Evolutionary conservation across 768 basidiomycete genomes (phyloP).

Genomic region (Trametes maxima): DNA sequence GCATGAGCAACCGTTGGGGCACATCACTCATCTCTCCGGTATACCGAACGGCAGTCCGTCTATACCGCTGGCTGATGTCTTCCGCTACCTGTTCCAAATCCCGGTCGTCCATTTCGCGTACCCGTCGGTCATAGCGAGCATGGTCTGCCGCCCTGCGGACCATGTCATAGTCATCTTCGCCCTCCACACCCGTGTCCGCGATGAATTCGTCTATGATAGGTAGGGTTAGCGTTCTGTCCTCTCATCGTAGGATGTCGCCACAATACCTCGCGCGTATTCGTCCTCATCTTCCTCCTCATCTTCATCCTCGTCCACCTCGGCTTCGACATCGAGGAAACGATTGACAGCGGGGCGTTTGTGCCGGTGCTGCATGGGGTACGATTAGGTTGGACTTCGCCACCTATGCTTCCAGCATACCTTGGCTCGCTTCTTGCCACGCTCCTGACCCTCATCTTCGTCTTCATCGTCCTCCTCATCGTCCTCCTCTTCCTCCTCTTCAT

Average conservation of each 20-base stretch:
- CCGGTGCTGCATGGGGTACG: constrained; percentile 42
- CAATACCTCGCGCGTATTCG: constrained; percentile 56
- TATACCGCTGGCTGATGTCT: constrained; percentile 78
- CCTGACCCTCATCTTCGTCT: constrained; percentile 50
- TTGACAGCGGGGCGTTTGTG: constrained; percentile 67
- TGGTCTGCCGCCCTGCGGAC: constrained; percentile 58
- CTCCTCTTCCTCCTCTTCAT: constrained; percentile 55
- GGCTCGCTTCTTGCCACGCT: constrained; percentile 56
- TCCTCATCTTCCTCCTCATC: constrained; percentile 92
- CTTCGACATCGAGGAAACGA: constrained; percentile 94
- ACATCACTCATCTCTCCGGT: constrained; percentile 92
- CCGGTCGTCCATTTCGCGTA: constrained; percentile 72
- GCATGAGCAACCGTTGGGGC: constrained; percentile 93
- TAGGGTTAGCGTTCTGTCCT: not conserved
- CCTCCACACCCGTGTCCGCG: constrained; percentile 59
- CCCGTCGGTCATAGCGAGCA: constrained; percentile 69
- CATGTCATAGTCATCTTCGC: constrained; percentile 64
- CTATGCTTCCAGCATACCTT: constrained; percentile 47
- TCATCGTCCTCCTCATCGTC: constrained; percentile 37
- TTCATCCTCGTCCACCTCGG: constrained; percentile 95
- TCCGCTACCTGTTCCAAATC: constrained; percentile 86
- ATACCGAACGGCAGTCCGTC: constrained; percentile 69
- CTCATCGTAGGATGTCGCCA: constrained; percentile 34
- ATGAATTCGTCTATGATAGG: constrained; percentile 64
- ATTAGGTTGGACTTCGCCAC: constrained; percentile 5